A percentile compares a stretch with the other conserved stretches of the same genome.
Conservation (phyloP, 768 basidiomycete genomes). For the Cystobasidium ongulense region DNA sequence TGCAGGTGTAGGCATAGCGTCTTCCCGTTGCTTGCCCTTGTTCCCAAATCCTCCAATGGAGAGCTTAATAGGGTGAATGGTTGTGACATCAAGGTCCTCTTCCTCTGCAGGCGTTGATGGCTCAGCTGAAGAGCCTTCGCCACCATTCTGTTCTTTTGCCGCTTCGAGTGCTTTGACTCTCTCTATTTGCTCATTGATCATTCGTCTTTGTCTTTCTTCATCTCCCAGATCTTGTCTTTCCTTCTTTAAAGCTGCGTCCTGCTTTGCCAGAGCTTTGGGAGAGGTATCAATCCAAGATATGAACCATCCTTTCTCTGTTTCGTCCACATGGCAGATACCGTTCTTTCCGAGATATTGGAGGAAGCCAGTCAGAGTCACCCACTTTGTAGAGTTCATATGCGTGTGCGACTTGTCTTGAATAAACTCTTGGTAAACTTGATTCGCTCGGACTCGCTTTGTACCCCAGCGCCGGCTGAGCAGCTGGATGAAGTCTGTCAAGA, state of each 20-base stretch:
- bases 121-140: background rate
- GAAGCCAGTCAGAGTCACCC: slow-evolving; percentile 97
- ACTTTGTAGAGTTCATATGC: slow-evolving; percentile 92
- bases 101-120: background rate
- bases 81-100: slow-evolving; percentile 29
- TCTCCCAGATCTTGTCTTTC: slow-evolving; percentile 84
- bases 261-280: slow-evolving; percentile 85
- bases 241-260: slow-evolving; percentile 82
- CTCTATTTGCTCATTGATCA: slow-evolving; percentile 89
- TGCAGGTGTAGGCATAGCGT: background rate
- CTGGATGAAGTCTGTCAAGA: slow-evolving; percentile 85
- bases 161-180: slow-evolving; percentile 52
- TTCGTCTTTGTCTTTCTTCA: slow-evolving; percentile 81
- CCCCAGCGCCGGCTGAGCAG: slow-evolving; percentile 83
- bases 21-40: slow-evolving; percentile 20
- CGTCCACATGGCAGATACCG: slow-evolving; percentile 85
- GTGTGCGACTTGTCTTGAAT: slow-evolving; percentile 87
- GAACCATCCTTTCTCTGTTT: slow-evolving; percentile 98
- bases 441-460: slow-evolving; percentile 88
- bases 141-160: slow-evolving; percentile 21
- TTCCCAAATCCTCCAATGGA: slow-evolving; percentile 29
- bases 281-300: slow-evolving; percentile 95
- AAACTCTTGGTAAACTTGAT: slow-evolving; percentile 94
- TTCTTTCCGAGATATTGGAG: slow-evolving; percentile 74
- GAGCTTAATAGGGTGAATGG: slow-evolving; percentile 30